These are phyloP conservation scores for Metschnikowia koreensis DNA, from an alignment of 805 yeast species.

Conservation along the genomic window DNA sequence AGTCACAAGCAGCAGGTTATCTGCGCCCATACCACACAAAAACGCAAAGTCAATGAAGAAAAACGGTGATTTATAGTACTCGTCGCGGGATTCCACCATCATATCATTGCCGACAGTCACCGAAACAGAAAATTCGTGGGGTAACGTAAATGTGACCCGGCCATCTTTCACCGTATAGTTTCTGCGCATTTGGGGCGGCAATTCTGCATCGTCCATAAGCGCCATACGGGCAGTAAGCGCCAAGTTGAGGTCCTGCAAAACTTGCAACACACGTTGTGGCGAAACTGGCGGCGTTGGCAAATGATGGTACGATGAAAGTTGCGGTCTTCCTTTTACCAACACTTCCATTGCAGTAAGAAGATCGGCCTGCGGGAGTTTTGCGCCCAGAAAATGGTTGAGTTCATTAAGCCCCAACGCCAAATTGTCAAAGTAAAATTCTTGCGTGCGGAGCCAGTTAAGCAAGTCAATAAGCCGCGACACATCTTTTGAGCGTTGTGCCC, in stretches of 20 bases:
- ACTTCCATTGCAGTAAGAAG: conserved; percentile 85
- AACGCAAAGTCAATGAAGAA: conserved; percentile 77
- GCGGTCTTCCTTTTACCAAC: conserved; percentile 72
- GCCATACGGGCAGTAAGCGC: conserved; percentile 75
- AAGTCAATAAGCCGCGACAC: conserved; percentile 79
- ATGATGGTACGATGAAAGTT: conserved; percentile 61
- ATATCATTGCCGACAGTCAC: conserved; percentile 68
- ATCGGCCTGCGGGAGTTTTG: conserved; percentile 92
- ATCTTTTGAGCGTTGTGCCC: conserved; percentile 76
- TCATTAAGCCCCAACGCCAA: conserved; percentile 64
- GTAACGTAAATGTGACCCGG: conserved; percentile 61
- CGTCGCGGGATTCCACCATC: conserved; percentile 48
- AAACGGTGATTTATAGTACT: conserved; percentile 54
- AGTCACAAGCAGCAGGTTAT: conserved; percentile 30
- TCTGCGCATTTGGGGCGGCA: conserved; percentile 61
- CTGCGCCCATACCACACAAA: conserved; percentile 48
- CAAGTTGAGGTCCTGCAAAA: conserved; percentile 68
- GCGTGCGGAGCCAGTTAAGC: conserved; percentile 81
- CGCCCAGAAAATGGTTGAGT: conserved; percentile 75
- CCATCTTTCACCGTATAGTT: conserved; percentile 74
- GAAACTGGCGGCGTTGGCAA: conserved; percentile 50
- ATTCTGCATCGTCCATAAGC: conserved; percentile 41
- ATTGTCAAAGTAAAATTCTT: conserved; percentile 62
- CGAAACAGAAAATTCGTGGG: conserved; percentile 57
- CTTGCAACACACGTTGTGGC: conserved; percentile 54